Base-by-base conservation (phyloP, 2,329 filamentous ascomycete genomes). In the Phialophora verrucosa region DNA sequence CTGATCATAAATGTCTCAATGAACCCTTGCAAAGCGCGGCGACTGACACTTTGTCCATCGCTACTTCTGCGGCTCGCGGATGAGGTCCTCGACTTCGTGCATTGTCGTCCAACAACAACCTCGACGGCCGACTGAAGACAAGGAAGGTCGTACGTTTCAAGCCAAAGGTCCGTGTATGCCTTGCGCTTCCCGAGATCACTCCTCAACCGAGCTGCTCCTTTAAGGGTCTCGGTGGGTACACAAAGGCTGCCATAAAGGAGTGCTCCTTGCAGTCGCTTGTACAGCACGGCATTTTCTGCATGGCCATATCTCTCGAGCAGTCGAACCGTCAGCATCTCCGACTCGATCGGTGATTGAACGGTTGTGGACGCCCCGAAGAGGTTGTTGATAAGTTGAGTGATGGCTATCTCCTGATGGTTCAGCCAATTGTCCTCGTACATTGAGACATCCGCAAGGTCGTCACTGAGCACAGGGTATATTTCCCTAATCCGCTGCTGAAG, bases 351-450 rank as follows among this genome's bases (percentile, higher is more conserved):
- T 42, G 81, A 75, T 7, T 27, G 20, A 5, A 44, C 31, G 8
- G 60, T 31, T 1, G 65, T 44, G 27, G 70, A 61, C 31, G 68
- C 53, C 3, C 35, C 61, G 70, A 88, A 86, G 56, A 88, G 76
- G 14, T 78, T 78, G 73, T 89, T 90, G 55, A 86, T 74, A 6
- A 89, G 77, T 72, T 88, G 86, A 0, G 85, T 85, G 53, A 89
- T 83, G 44, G 85, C 83, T 25, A 84, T 78, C 72, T 89, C 87
- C 72, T 89, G 87, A 67, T 88, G 83, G 12, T 79, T 80, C 44
- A 89, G 82, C 87, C 87, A 89, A 63, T 83, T 80, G 54, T 88
- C 86, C 71, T 89, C 86, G 73, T 88, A 88, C 69, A 89, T 78
- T 61, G 83, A 80, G n/a, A 86, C 81, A 56, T 83, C 82, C 2